Evolutionary conservation across 441 rosid species (phyloP), one percentile per base, ranked within the genome.

Genomic region (Populus hybrid): DNA sequence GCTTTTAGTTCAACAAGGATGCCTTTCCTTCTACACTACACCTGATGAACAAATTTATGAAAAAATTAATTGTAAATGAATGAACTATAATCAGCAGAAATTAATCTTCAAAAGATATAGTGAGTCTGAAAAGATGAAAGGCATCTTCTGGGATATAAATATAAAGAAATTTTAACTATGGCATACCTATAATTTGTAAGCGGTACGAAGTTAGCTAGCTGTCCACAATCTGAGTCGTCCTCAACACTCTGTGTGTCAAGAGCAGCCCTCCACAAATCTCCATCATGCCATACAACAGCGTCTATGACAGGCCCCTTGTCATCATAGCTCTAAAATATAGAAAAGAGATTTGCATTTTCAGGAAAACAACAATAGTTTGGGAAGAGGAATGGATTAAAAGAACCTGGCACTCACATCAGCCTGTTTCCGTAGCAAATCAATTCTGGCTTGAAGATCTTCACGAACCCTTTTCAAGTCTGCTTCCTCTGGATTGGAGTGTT

Each of bases 281-380:
- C 99, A 81, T 96, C 98, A 82, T 96, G 88, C 99, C 99, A 96
- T 57, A 91, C 98, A 84, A 92, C 96, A 86, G 96, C 96, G 79
- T 96, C 98, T 78, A 96, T 88, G 75, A 91, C 84, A 82, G 98
- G 98, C 74, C 99, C 98, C 83, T 87, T 94, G 87, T 94, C 99
- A 83, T 94, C 95, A 82, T 92, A 94, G 84, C 81, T 87, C 99
- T 96, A 77, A 64, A 76, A 81, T 36, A 75, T 61, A 38, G 16
- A 61, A 75, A 82, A 24, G 75, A 35, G 9, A 79, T 66, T 30
- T 68, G 12, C 16, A 79, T 71, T 75, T 74, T 50, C 53, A 42
- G 76, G 70, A 28, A 66, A 61, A 26, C 76, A 32, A 78, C 9
- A 65, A 59, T 72, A 76, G 9, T 42, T 10, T 21, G 42, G 50